Base-by-base conservation (phyloP, 1,139 yeast genomes). In the Eremothecium gossypii region DNA sequence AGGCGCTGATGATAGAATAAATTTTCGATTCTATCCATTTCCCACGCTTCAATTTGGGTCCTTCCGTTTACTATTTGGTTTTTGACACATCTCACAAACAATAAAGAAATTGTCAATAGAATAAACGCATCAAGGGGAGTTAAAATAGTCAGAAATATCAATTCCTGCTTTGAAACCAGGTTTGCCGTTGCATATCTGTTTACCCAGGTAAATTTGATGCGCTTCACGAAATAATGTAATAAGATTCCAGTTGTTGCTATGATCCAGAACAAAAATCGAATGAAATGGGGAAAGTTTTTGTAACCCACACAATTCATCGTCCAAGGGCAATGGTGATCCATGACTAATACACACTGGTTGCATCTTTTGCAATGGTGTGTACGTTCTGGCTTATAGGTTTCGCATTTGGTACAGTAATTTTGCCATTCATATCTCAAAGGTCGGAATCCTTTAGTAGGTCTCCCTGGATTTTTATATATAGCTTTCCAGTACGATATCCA, bases 11-110 rank as follows among this genome's bases (percentile, higher is more conserved):
- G 47, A 30, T 55, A 41, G 32, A 47, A 56, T 17, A 56, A 38
- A 26, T 78, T 69, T 44, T 78, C 86, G 2, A 86, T 67, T 47
- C 97, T 71, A 50, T 91, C 97, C 65, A 72, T 65, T 54, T 91
- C 97, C 98, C 98, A 91, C 2, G 74, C 69, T 61, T 91, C 98
- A 45, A 91, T 89, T 60, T 86, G 95, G 2, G 97, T 79, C 73
- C 77, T 81, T n/a, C 96, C 96, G 33, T 69, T 67, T 41, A 76
- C 57, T 2, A 74, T 53, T 49, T 77, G 67, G 54, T 80, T 77
- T 41, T 69, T 61, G 3, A 81, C 30, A 45, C 89, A 81, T 47
- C 96, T 70, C 2, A 79, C 44, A 26, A 79, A 67, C 43, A 91
- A 68, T 4, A 83, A 54, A 0, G 70, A 57, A 2, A 89, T 73